Conservation (phyloP, 2,329 filamentous ascomycete genomes). For the Xylariaceae sp. region DNA sequence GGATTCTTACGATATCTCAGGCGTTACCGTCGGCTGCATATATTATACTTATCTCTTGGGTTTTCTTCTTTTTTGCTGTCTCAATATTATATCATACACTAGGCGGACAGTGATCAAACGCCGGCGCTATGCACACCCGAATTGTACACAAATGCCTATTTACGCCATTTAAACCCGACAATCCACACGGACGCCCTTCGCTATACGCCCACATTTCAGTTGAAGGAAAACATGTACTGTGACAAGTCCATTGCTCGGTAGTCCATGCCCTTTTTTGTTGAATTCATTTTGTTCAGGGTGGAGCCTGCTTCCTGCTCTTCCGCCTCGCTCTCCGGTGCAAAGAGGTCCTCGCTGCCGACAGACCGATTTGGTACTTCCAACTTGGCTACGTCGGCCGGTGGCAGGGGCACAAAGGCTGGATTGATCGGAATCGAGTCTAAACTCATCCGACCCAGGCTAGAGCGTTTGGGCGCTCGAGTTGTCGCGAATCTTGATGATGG, state of each 20-base stretch:
- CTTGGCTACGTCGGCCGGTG: constrained; percentile 48
- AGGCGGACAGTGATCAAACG: constrained; percentile 9
- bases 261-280: constrained; percentile 15
- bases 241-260: constrained; percentile 42
- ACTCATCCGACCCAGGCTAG: constrained; percentile 25
- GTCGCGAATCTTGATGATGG: constrained; percentile 24
- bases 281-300: constrained; percentile 23
- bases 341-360: constrained; percentile 52
- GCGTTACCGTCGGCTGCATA: too few species aligned
- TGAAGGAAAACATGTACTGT: constrained; percentile 39
- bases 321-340: constrained; percentile 46
- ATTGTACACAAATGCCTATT: constrained; percentile 5
- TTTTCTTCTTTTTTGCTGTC: neutral
- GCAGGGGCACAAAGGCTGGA: constrained; percentile 50
- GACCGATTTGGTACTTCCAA: constrained; percentile 45
- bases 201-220: constrained; percentile 4
- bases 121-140: constrained; percentile 9
- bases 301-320: constrained; percentile 23
- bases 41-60: neutral
- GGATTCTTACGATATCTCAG: too few species aligned
- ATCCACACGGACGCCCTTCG: neutral
- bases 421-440: constrained; percentile 41
- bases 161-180: neutral
- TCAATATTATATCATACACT: neutral
- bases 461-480: constrained; percentile 20